Conservation (phyloP, 148 eudicot species). For the Persicaria maculosa region DNA sequence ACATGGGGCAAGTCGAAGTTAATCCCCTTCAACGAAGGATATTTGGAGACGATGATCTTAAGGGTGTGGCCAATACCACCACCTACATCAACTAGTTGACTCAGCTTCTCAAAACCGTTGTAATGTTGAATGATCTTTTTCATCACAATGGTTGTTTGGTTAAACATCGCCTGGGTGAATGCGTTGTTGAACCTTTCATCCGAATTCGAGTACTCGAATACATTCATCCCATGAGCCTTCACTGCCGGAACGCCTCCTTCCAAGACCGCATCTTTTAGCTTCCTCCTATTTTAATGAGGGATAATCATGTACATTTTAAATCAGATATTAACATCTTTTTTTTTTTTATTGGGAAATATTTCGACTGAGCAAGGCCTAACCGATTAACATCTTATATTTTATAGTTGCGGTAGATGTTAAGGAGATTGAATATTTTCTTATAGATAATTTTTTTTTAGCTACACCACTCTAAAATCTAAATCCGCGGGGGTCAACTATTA, state of each 20-base stretch:
- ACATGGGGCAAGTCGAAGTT: constrained; percentile 18
- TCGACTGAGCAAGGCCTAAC: too few relatives aligned
- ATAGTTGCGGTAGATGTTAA: too few relatives aligned
- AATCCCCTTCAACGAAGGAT: constrained; percentile 12
- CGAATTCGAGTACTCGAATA: not conserved
- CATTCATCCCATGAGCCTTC: not conserved
- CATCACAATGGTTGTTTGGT: not conserved
- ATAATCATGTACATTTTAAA: too few relatives aligned
- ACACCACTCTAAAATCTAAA: too few relatives aligned
- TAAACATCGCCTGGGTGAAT: not conserved
- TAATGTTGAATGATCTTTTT: not conserved
- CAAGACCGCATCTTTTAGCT: not conserved
- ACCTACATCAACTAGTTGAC: not conserved
- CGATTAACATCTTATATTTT: too few relatives aligned
- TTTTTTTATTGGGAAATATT: too few relatives aligned
- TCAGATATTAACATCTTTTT: too few relatives aligned
- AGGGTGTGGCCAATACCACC: not conserved
- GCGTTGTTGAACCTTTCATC: not conserved
- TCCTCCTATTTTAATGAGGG: not conserved
- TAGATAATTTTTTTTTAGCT: too few relatives aligned
- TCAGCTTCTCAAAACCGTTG: not conserved
- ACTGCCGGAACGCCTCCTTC: not conserved
- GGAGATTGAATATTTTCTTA: too few relatives aligned
- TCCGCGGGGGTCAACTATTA: too few relatives aligned
- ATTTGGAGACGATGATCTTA: not conserved